Evolutionary conservation across 225 moss, liverwort and hornwort genomes (phyloP).

Genomic region (Bryum argenteum): DNA sequence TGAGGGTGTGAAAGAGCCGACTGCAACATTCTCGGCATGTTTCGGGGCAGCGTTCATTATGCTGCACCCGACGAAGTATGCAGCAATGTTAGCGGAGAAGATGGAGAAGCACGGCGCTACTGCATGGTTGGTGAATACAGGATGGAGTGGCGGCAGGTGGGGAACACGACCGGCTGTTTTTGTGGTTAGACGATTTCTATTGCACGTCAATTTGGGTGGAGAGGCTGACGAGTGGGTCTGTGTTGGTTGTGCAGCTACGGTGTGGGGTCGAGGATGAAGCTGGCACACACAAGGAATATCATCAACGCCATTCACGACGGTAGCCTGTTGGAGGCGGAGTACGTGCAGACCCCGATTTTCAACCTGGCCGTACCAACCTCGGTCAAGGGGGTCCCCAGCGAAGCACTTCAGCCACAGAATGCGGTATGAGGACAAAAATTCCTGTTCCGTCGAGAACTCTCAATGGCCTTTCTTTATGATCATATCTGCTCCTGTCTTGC

Average conservation of each 20-base stretch:
- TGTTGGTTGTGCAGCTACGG: conserved; percentile 64
- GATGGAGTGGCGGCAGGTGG: conserved; percentile 95
- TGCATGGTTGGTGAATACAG: conserved; percentile 96
- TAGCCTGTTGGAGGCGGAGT: conserved; percentile 58
- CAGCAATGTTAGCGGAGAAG: conserved; percentile 93
- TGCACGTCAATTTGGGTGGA: background rate
- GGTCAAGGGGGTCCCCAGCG: conserved; percentile 78
- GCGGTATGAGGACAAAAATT: conserved; percentile 39
- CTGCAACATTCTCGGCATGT: conserved; percentile 95
- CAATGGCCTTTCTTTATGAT: no score
- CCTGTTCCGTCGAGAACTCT: rapidly evolving
- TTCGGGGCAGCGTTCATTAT: conserved; percentile 99
- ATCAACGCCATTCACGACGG: conserved; percentile 97
- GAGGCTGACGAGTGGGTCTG: background rate
- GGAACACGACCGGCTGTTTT: background rate
- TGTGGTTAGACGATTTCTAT: rapidly evolving
- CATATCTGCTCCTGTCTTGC: no score
- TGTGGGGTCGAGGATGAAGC: conserved; percentile 81
- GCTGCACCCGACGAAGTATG: conserved; percentile 97
- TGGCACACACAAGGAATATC: conserved; percentile 86
- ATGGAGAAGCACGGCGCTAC: conserved; percentile 81
- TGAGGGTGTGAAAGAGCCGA: conserved; percentile 93
- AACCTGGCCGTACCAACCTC: conserved; percentile 70
- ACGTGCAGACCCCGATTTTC: conserved; percentile 76
- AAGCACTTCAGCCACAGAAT: conserved; percentile 82